Percentiles rank a stretch among this genome's conserved stretches.
Conservation (phyloP, 306 rosid species). For the Vigna angularis region DNA sequence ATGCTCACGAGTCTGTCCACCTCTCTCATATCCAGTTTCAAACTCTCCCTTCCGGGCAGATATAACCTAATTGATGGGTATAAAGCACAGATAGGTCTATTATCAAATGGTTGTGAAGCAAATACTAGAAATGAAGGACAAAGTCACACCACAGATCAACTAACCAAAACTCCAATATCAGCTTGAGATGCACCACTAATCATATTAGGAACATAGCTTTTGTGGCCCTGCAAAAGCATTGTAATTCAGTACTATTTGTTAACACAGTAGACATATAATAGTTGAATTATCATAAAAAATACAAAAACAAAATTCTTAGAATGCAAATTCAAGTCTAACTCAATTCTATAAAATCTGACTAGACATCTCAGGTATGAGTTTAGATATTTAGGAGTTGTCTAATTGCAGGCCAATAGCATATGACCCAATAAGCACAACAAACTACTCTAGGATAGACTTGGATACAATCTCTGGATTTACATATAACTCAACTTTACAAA, state of each 20-base stretch:
- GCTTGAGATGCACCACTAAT: constrained; percentile 99
- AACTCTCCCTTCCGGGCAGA: constrained; percentile 99
- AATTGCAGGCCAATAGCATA: too few relatives aligned
- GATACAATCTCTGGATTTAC: too few relatives aligned
- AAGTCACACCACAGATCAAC: constrained; percentile 45
- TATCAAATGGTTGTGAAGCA: constrained; percentile 23
- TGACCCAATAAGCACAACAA: too few relatives aligned
- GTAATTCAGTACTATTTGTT: constrained; percentile 31
- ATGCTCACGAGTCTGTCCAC: constrained; percentile 99
- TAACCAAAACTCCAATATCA: constrained; percentile 95
- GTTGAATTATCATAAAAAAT: constrained; percentile 19
- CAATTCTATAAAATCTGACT: too few relatives aligned
- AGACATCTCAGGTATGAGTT: too few relatives aligned
- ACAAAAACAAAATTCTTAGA: not conserved
- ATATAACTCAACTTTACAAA: too few relatives aligned
- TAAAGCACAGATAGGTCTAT: constrained; percentile 3
- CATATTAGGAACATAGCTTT: constrained; percentile 99
- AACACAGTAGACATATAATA: constrained; percentile 24
- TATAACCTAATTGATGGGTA: constrained; percentile 65
- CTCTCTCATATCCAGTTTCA: constrained; percentile 98
- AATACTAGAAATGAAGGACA: constrained; percentile 15
- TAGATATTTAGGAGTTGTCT: too few relatives aligned
- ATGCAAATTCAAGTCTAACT: too few relatives aligned
- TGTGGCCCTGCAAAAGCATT: constrained; percentile 82
- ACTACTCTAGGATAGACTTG: too few relatives aligned